Base-by-base conservation (phyloP, 2,329 filamentous ascomycete genomes). In the Nectriaceae sp. region DNA sequence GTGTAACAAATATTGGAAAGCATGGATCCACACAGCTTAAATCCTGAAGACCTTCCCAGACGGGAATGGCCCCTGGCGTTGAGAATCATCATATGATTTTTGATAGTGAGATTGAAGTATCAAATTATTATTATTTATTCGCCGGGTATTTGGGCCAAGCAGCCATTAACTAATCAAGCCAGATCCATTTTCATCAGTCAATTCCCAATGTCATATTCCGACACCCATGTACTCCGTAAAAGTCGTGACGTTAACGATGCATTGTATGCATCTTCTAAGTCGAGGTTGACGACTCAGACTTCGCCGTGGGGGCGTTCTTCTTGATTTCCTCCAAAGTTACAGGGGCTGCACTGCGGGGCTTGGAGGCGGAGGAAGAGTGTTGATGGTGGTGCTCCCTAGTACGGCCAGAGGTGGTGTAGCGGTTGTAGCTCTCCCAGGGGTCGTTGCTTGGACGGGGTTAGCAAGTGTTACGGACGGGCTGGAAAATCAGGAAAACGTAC, bases 1-100 rank as follows among this genome's bases (percentile, higher is more conserved):
- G 60, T 63, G 52, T 62, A 62, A 55, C 56, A 55, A 59, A 59
- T 53, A 55, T 31, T 39, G 37, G 18, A 21, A 39, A 39, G 5
- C 8, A 31, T 31, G 8, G 26, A 31, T 8, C n/a, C n/a, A n/a
- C n/a, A n/a, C n/a, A n/a, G n/a, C n/a, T n/a, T n/a, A n/a, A n/a
- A n/a, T n/a, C n/a, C n/a, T n/a, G n/a, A n/a, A n/a, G n/a, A n/a
- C n/a, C n/a, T n/a, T n/a, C n/a, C n/a, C n/a, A n/a, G n/a, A n/a
- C n/a, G n/a, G n/a, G n/a, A n/a, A n/a, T n/a, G n/a, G n/a, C n/a
- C n/a, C n/a, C n/a, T n/a, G n/a, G n/a, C n/a, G n/a, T n/a, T n/a
- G n/a, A n/a, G n/a, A n/a, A n/a, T n/a, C n/a, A n/a, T n/a, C n/a
- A n/a, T n/a, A n/a, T n/a, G n/a, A n/a, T n/a, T n/a, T n/a, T n/a